phyloP scores from a whole-genome alignment of 1,284 basidiomycete species.

The Golubevia sp. region DNA sequence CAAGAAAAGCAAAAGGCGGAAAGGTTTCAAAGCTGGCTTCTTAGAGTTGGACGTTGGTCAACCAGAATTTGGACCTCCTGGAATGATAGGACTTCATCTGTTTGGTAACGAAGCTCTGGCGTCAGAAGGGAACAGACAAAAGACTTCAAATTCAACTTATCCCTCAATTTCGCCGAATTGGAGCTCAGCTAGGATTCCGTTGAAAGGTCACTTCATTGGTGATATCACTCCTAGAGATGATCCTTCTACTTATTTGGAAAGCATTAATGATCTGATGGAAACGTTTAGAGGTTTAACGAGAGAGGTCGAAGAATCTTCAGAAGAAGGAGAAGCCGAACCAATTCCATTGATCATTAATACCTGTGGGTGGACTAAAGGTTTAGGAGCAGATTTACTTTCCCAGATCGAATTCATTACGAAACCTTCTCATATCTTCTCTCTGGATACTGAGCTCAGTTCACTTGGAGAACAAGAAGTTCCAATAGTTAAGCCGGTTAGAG shows the following conservation, averaged over 20 bases:
- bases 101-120: constrained; percentile 57
- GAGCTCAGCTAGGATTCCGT: constrained; percentile 29
- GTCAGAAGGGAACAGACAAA: neutral
- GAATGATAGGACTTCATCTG: constrained; percentile 79
- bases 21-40: constrained; percentile 72
- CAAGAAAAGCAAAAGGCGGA: constrained; percentile 64
- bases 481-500: neutral
- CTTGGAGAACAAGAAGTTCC: neutral
- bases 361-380: constrained; percentile 94
- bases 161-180: constrained; percentile 36
- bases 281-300: constrained; percentile 51
- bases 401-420: constrained; percentile 73
- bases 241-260: constrained; percentile 34
- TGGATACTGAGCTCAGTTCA: constrained; percentile 32
- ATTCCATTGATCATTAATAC: constrained; percentile 87
- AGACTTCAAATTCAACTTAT: neutral
- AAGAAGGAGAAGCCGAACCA: constrained; percentile 29
- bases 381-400: constrained; percentile 79
- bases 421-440: constrained; percentile 73
- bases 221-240: constrained; percentile 41
- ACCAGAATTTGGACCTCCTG: constrained; percentile 87
- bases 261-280: constrained; percentile 31
- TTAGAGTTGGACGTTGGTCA: constrained; percentile 93
- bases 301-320: constrained; percentile 35
- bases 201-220: constrained; percentile 45